Evolutionary conservation across 2,329 filamentous ascomycete genomes (phyloP), one percentile per base, ranked within the genome.

Genomic region (Fusarium sp.): DNA sequence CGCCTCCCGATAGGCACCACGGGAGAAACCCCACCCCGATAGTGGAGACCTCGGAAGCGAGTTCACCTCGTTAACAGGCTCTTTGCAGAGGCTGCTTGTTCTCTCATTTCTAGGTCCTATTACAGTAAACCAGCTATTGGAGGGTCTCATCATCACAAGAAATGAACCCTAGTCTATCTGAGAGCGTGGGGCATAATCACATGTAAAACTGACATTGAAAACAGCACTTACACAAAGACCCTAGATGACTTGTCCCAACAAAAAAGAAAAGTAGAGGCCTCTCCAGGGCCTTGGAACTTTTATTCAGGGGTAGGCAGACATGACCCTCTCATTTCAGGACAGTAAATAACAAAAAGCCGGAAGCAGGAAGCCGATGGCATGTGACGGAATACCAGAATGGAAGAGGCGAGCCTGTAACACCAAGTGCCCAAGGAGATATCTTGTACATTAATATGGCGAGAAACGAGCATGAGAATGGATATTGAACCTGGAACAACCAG

Each of bases 1-100:
- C 67, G 53, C 47, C 57, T 63, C 67, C 67, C 67, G 67, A 69
- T 69, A 69, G 67, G 62, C 45, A 69, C 55, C 39, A 54, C 59
- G 59, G 60, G 37, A 55, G 36, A 31, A 52, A 38, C 62, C 36
- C 66, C 66, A 66, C 66, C 48, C 50, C 67, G 57, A 57, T 49
- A 33, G 67, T 65, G 67, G 67, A 59, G 59, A 41, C 62, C n/a
- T 58, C 63, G 63, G 63, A 56, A 63, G 58, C 49, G 62, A 57
- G 23, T 55, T 39, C 42, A 65, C 47, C n/a, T 62, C 53, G 50
- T 57, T 55, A 6, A 25, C 23, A 25, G 23, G 23, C 6, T 36
- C 37, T 31, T 23, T 23, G 23, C 25, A 8, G 9, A 49, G 27
- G 27, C 7, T 10, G 10, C 11, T 29, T 29, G 11, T 31, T 11